Base-by-base conservation (phyloP, 805 yeast species). In the Candida jianshihensis region DNA sequence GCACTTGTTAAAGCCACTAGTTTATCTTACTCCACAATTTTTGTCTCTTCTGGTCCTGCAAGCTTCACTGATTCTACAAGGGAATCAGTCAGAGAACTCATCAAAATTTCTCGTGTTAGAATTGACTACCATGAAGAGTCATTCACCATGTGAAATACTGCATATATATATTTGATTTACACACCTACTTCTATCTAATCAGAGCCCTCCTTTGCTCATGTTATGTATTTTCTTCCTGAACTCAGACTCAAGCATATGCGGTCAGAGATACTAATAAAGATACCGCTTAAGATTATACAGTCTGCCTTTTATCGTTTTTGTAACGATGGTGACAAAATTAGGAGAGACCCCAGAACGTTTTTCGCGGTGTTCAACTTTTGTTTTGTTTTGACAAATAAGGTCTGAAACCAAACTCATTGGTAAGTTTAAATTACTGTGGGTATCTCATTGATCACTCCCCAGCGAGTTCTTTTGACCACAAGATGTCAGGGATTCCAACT, bases 1-100 rank as follows among this genome's bases (percentile, higher is more conserved):
- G 31, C 27, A 2, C 31, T 48, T 20, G 44, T 51, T 6, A 33
- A 40, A 18, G 26, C 26, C 14, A 43, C 37, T 6, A 47, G 46
- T 17, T 48, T 63, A n/a, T 37, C 4, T 67, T 73, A 8, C 56
- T 78, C 30, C 43, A 68, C 39, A 64, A 71, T 3, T 59, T 51
- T 81, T 33, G 58, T 78, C 13, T 62, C 74, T n/a, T 79, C 87
- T 61, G 88, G 88, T 4, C 84, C 81, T 30, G 64, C 70, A 9
- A 28, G 59, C 3, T 70, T 79, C 64, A 77, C 68, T 41, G 88
- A 79, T 48, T 70, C 62, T 9, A 39, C 78, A 15, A 68, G 89
- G 50, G 51, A 59, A 27, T 53, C 68, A 4, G 72, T 80, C 6
- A 61, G 67, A 1, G 48, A 63, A 24, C 50, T 70, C 36, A 57